Evolutionary conservation across 2,329 filamentous ascomycete genomes (phyloP).

Genomic region (Sarocladiaceae sp.): DNA sequence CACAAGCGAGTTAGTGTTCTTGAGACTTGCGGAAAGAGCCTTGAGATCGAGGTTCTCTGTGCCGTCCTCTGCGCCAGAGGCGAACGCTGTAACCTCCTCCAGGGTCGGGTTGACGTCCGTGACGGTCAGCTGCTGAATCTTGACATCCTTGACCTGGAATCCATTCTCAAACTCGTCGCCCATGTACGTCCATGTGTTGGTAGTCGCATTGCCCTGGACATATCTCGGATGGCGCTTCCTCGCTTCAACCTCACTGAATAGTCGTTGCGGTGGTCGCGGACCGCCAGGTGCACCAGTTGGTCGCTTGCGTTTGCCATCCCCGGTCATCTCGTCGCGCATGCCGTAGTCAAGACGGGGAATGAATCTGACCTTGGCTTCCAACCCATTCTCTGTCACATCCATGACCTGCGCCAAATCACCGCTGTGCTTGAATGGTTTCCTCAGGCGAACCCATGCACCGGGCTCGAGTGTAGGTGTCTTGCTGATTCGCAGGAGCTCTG

Average conservation of each 20-base stretch:
- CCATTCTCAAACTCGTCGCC: constrained; percentile 88
- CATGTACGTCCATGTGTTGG: constrained; percentile 77
- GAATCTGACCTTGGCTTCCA: constrained; percentile 79
- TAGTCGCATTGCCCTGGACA: constrained; percentile 63
- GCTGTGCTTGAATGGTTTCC: constrained; percentile 70
- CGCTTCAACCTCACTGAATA: constrained; percentile 91
- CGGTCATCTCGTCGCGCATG: constrained; percentile 64
- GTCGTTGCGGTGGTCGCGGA: constrained; percentile 73
- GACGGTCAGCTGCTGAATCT: constrained; percentile 76
- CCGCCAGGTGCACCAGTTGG: constrained; percentile 45
- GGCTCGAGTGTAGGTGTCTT: constrained; percentile 81
- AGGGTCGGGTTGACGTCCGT: constrained; percentile 89
- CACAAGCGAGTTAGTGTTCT: constrained; percentile 72
- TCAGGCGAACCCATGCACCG: constrained; percentile 87
- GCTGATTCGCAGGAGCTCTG: constrained; percentile 82
- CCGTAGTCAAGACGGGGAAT: constrained; percentile 93
- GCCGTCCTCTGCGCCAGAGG: constrained; percentile 81
- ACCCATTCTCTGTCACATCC: constrained; percentile 86
- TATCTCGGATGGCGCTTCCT: constrained; percentile 72
- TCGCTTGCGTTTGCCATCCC: constrained; percentile 76
- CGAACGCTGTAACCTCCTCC: constrained; percentile 94
- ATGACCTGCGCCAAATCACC: constrained; percentile 89
- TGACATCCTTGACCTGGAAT: constrained; percentile 89
- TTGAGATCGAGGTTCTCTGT: constrained; percentile 90
- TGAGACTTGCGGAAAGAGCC: constrained; percentile 82